These are phyloP conservation scores for Dioscorea alata DNA, from an alignment of 106 monocot species.

Conservation along the genomic window DNA sequence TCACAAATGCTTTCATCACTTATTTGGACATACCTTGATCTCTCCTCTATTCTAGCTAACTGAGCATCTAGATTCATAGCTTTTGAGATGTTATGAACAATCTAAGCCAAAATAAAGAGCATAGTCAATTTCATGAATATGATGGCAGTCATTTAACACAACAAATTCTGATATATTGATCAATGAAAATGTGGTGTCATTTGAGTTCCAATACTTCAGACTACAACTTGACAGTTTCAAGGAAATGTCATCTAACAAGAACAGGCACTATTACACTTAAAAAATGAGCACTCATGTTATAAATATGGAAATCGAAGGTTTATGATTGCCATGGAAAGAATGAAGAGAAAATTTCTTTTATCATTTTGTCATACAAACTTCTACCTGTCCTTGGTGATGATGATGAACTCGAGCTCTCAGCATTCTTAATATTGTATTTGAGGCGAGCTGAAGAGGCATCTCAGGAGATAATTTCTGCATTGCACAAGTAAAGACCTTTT, in stretches of 20 bases:
- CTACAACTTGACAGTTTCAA: too few species aligned
- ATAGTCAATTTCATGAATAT: slow-evolving; percentile 7
- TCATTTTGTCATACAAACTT: background rate
- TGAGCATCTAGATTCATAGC: slow-evolving; percentile 67
- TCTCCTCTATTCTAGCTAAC: slow-evolving; percentile 87
- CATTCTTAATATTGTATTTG: slow-evolving; percentile 74
- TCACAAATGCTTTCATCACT: slow-evolving; percentile 81
- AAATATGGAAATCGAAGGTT: too few species aligned
- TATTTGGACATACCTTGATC: slow-evolving; percentile 85
- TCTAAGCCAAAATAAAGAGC: slow-evolving; percentile 23
- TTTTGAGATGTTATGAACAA: slow-evolving; percentile 66
- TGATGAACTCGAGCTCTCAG: slow-evolving; percentile 92
- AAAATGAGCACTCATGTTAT: too few species aligned
- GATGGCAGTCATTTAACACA: too few species aligned
- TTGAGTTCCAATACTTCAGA: too few species aligned
- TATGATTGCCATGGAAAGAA: too few species aligned
- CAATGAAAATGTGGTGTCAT: too few species aligned
- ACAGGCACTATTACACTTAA: too few species aligned
- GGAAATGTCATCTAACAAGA: too few species aligned
- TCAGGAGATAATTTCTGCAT: slow-evolving; percentile 85
- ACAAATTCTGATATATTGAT: too few species aligned
- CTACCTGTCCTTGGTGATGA: slow-evolving; percentile 88
- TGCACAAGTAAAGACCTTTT: slow-evolving; percentile 4
- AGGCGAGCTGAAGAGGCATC: slow-evolving; percentile 91
- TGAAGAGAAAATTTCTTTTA: too few species aligned